Base-by-base conservation (phyloP, 1,284 basidiomycete genomes). In the Laetiporus sulphureus region DNA sequence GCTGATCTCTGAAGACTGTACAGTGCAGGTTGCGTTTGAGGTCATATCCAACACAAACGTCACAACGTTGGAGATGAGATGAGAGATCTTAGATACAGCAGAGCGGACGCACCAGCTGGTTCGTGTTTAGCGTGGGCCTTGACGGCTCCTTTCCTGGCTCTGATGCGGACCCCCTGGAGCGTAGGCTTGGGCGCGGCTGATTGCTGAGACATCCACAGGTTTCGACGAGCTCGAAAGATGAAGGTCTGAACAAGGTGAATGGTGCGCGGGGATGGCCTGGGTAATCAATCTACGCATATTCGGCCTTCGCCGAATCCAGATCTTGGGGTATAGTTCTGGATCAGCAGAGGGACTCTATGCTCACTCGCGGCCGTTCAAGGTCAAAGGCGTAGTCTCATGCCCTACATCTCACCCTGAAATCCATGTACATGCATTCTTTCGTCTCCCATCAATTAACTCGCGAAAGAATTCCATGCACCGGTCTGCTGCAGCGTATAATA, bases 1-100 rank as follows among this genome's bases (percentile, higher is more conserved):
- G 83, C 53, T 92, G 85, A 68, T 97, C 94, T 69, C 93, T 82
- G 73, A 97, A 98, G 63, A 86, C 93, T 94, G 57, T 16, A 15
- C 20, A n/a, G n/a, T n/a, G n/a, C n/a, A n/a, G n/a, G n/a, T n/a
- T n/a, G 34, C 5, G 5, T 8, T 35, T 7, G 33, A 15, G 11
- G 7, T 7, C 6, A 21, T 18, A 18, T 8, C 6, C 6, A 32
- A 32, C 6, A n/a, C 18, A 8, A 16, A 29, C n/a, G 27, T 29
- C 27, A 32, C 12, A 32, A n/a, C 3, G 36, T 40, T 8, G 18
- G 19, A 23, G 33, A 30, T 13, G 20, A 21, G 33, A 12, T 23
- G 13, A 29, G 20, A 33, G 49, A 37, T 38, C 42, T 41, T 40
- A 27, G 47, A 38, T 38, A n/a, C n/a, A n/a, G n/a, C n/a, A n/a